These are phyloP conservation scores for Dictyostelium capitatum DNA, from an alignment of 78 protist genomes.

Conservation along the genomic window DNA sequence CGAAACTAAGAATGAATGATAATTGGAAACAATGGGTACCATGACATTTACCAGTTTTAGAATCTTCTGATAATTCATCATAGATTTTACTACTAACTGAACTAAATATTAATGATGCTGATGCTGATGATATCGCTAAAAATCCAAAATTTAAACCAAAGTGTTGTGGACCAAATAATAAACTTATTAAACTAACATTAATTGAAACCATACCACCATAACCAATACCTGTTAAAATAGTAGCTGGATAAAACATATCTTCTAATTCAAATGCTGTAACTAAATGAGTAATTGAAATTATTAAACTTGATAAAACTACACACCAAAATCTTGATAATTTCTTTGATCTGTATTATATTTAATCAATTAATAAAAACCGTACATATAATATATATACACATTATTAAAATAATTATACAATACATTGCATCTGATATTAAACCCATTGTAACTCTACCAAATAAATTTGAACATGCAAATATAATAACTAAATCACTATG, in stretches of 20 bases:
- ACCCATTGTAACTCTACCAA: conserved; percentile 50
- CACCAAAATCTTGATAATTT: conserved; percentile 66
- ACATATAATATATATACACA: not conserved
- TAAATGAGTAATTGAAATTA: conserved; percentile 38
- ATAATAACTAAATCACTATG: conserved; percentile 58
- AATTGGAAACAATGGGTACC: conserved; percentile 31
- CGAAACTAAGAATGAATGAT: conserved; percentile 14
- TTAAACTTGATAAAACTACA: conserved; percentile 18
- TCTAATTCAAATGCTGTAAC: conserved; percentile 8
- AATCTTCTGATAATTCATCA: not conserved
- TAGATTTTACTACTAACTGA: conserved; percentile 30
- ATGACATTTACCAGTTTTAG: not conserved
- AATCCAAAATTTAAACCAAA: conserved; percentile 77
- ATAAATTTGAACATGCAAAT: conserved; percentile 27
- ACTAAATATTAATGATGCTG: conserved; percentile 29
- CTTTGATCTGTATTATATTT: not conserved
- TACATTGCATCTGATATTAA: conserved; percentile 52
- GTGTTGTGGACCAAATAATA: conserved; percentile 48
- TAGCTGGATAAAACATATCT: not conserved
- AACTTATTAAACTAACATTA: conserved; percentile 26
- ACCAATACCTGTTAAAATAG: conserved; percentile 45
- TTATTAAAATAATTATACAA: not conserved
- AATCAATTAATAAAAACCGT: not conserved
- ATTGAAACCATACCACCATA: conserved; percentile 62
- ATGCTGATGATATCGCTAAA: conserved; percentile 68